Evolutionary conservation across 495 filamentous ascomycete species (phyloP), one percentile per base, ranked within the genome.

Genomic region (Penicillium manginii): DNA sequence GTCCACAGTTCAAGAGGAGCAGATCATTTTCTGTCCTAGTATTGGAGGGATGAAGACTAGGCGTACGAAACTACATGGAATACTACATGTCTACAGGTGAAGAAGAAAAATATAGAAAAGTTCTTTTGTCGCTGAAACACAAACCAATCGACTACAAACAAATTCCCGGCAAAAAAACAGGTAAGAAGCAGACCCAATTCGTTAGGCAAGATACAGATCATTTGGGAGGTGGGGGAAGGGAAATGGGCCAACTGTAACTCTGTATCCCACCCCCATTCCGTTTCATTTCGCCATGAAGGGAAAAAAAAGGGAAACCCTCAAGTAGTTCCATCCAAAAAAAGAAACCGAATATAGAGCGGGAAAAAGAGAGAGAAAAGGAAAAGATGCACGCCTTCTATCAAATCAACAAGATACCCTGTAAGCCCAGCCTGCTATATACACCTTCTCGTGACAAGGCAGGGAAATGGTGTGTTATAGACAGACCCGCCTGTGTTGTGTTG

Each of bases 121-220:
- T 70, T 59, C 63, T 67, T 67, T 71, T 68, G 58, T 64, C 65
- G 63, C 66, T 68, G 61, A 67, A 66, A 64, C 67, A 73, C 62
- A 62, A 52, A 62, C 40, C 58, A 68, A 61, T 59, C 62, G 47
- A 61, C 61, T 66, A 60, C 51, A 67, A 60, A 45, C 45, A 63
- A 58, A 52, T 51, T 53, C 39, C 51, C 49, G 19, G 17, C 65
- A 48, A 51, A 45, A 56, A 31, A 35, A 50, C 42, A 39, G 18
- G 42, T n/a, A 57, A 29, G 35, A 50, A 55, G 17, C 58, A 59
- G 61, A 60, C 55, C 60, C 61, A 59, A 58, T 54, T 42, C 55
- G 52, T 51, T 55, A 54, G 52, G 50, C 54, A 57, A 29, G 49
- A 46, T 48, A 55, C 40, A 55, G 45, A 67, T 55, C 67, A 67